Evolutionary conservation across 495 filamentous ascomycete genomes (phyloP), one percentile per base, ranked within the genome.

Genomic region (Xylaria scruposa): DNA sequence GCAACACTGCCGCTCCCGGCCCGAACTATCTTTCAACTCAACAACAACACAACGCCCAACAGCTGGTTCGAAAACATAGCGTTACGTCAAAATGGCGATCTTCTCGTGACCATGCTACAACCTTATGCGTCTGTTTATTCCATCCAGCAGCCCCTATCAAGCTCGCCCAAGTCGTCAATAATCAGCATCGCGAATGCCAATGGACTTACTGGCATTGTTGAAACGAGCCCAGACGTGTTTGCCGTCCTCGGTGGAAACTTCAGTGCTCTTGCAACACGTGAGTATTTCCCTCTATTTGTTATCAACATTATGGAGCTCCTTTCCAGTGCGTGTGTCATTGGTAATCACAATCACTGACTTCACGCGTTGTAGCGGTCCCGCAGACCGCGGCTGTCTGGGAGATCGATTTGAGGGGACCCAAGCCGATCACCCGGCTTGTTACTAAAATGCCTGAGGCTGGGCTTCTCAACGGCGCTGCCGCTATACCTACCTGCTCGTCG

Each of bases 61-160:
- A 78, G 77, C 47, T 83, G 79, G 80, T 31, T 82, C 31, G 83
- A 84, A 47, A 85, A 85, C 61, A 80, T 84, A 29, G 81, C 80
- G 56, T 70, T 83, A 24, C 81, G 81, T 47, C 15, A 66, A 15
- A 81, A 78, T 46, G 80, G 81, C 63, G 78, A 80, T 64, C 70
- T 85, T 44, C 73, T 85, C 9, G 40, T 82, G 19, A 80, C 79
- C 13, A 58, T 76, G 31, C 13, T 77, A 4, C 47, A 62, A 7
- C 72, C 72, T 40, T 26, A 58, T 9, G 75, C 73, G 13, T 71
- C 71, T 1, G 47, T 77, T 10, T 77, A 73, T 49, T 40, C 70
- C 2, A 51, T 72, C 2, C 31, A 67, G 3, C 24, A 74, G 49
- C 61, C 62, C 53, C 17, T 67, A 74, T 70, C 70, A 60, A 70